phyloP scores from a whole-genome alignment of 2,329 filamentous ascomycete species.

The Diaporthe nobilis region DNA sequence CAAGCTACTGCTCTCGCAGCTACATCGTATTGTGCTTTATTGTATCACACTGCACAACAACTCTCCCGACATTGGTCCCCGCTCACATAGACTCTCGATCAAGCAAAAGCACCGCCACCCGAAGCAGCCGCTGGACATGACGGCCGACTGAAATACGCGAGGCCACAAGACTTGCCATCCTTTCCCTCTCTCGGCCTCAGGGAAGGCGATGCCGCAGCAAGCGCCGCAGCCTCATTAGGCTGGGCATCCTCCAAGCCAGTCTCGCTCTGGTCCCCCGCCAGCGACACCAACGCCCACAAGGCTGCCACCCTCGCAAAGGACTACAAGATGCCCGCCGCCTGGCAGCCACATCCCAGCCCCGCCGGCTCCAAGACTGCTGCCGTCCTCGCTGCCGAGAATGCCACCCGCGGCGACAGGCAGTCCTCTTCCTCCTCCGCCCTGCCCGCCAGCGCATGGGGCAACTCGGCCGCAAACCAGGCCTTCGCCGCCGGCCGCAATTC shows the following conservation, averaged over 20 bases:
- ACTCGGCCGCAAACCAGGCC: constrained; percentile 75
- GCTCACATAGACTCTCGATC: not conserved
- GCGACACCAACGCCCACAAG: constrained; percentile 66
- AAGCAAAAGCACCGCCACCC: not conserved
- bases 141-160: constrained; percentile 77
- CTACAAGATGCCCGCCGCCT: constrained; percentile 56
- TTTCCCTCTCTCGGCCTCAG: constrained; percentile 77
- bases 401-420: constrained; percentile 61
- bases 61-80: not conserved
- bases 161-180: constrained; percentile 80
- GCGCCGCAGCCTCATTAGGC: constrained; percentile 81
- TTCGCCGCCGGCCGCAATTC: constrained; percentile 51
- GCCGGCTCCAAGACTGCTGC: constrained; percentile 62
- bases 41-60: not conserved
- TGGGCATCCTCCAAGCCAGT: constrained; percentile 69
- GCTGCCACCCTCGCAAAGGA: constrained; percentile 51
- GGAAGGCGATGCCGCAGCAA: constrained; percentile 73
- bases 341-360: constrained; percentile 69
- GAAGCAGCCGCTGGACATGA: constrained; percentile 46
- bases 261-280: constrained; percentile 76
- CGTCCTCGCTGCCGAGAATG: constrained; percentile 58
- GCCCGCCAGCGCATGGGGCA: constrained; percentile 63
- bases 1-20: not conserved
- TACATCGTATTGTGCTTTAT: not conserved
- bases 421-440: constrained; percentile 16